Evolutionary conservation across 345 rosid genomes (phyloP).

Genomic region (Sonneratia caseolaris): DNA sequence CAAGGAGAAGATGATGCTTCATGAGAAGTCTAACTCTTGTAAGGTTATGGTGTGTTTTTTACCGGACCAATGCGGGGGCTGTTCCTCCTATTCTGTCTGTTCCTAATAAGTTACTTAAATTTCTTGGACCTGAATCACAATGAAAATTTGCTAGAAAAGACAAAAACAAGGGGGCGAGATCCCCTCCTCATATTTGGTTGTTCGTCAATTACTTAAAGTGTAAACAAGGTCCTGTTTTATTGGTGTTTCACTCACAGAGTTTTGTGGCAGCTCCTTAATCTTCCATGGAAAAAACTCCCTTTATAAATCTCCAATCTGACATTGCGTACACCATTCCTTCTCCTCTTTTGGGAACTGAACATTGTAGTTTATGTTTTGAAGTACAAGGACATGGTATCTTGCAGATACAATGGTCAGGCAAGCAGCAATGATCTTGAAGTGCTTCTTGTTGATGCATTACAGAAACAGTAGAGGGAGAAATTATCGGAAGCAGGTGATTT

Average conservation of each 20-base stretch:
- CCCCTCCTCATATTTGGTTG: not conserved
- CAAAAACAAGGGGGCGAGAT: not conserved
- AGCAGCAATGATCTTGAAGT: conserved; percentile 82
- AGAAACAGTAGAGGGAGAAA: conserved; percentile 89
- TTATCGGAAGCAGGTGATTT: conserved; percentile 80
- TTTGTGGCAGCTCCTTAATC: not conserved
- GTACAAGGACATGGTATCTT: conserved; percentile 1
- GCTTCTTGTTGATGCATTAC: conserved; percentile 80
- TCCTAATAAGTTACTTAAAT: not conserved
- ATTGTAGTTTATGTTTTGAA: not conserved
- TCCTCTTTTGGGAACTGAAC: not conserved
- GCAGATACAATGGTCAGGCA: conserved; percentile 92
- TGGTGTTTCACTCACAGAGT: not conserved
- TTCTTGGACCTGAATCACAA: not conserved
- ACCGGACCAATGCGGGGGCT: not conserved
- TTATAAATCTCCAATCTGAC: not conserved
- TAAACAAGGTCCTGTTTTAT: not conserved
- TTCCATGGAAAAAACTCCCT: not conserved
- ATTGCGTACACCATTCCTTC: not conserved
- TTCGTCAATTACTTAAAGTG: not conserved
- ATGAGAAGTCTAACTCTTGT: not conserved
- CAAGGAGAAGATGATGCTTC: not conserved
- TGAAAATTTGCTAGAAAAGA: not conserved
- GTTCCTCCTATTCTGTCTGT: not conserved
- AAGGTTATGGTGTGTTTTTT: not conserved